Conservation (phyloP, 1,139 yeast genomes). For the Yamadazyma mexicana region DNA sequence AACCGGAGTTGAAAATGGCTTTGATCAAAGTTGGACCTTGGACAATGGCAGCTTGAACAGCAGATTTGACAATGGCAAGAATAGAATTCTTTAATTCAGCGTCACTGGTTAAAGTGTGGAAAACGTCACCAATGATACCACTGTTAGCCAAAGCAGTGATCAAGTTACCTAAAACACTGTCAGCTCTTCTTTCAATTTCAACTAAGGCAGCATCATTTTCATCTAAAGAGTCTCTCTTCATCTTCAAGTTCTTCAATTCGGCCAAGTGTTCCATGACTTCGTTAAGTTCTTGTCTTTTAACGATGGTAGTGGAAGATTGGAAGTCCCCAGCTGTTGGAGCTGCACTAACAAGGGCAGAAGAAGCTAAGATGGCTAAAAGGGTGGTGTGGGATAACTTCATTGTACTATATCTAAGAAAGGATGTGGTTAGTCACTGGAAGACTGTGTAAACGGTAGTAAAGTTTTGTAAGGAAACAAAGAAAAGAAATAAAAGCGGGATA, state of each 20-base stretch:
- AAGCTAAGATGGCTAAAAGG: slow-evolving; percentile 42
- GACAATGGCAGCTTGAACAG: slow-evolving; percentile 37
- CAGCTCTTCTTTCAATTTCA: slow-evolving; percentile 41
- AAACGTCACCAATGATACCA: slow-evolving; percentile 41
- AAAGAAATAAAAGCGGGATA: slow-evolving; percentile 3
- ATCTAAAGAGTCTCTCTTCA: slow-evolving; percentile 36
- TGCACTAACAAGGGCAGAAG: slow-evolving; percentile 40
- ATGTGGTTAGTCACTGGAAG: not conserved
- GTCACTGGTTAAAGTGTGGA: slow-evolving; percentile 37
- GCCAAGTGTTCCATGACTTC: slow-evolving; percentile 35
- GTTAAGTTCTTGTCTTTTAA: slow-evolving; percentile 38
- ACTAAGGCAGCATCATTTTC: slow-evolving; percentile 28
- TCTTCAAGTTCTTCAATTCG: slow-evolving; percentile 32
- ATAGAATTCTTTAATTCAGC: slow-evolving; percentile 28
- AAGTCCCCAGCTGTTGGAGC: slow-evolving; percentile 32
- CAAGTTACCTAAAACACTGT: slow-evolving; percentile 36
- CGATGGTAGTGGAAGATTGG: slow-evolving; percentile 20
- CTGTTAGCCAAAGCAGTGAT: slow-evolving; percentile 39
- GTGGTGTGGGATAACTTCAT: slow-evolving; percentile 49
- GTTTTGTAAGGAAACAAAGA: slow-evolving; percentile 1
- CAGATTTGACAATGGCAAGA: slow-evolving; percentile 28
- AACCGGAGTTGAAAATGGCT: slow-evolving; percentile 48
- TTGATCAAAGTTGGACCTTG: slow-evolving; percentile 45
- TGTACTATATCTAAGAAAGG: not conserved
- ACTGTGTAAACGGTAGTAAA: not conserved